A percentile compares a stretch with the other conserved stretches of the same genome.
Conservation (phyloP, 2,329 filamentous ascomycete species). For the Fusarium musae region DNA sequence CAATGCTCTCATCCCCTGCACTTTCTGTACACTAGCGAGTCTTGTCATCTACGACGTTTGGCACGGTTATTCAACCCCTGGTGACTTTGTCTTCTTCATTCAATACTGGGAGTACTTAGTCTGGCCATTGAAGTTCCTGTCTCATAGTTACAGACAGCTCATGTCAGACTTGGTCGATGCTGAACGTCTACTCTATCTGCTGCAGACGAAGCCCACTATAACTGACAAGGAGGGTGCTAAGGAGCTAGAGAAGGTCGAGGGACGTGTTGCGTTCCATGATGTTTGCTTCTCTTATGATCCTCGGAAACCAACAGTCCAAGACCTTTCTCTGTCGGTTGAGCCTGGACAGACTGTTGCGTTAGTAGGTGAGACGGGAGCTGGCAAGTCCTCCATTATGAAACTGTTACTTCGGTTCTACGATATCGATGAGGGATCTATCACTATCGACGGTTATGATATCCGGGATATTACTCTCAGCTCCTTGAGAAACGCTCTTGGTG, state of each 20-base stretch:
- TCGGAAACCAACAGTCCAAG: conserved; percentile 61
- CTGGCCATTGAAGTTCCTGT: conserved; percentile 52
- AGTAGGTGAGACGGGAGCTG: conserved; percentile 70
- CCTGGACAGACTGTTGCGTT: conserved; percentile 68
- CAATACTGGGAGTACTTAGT: conserved; percentile 68
- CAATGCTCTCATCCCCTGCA: conserved; percentile 59
- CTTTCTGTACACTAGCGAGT: conserved; percentile 45
- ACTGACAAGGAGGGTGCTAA: conserved; percentile 58
- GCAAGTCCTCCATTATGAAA: conserved; percentile 71
- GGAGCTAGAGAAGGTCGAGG: conserved; percentile 56
- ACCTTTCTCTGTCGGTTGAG: conserved; percentile 59
- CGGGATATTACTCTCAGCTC: conserved; percentile 67
- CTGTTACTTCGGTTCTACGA: conserved; percentile 71
- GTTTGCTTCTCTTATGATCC: conserved; percentile 67
- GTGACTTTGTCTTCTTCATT: conserved; percentile 69
- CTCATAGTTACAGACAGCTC: conserved; percentile 42
- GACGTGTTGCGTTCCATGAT: conserved; percentile 63
- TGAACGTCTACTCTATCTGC: conserved; percentile 67
- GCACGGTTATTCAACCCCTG: conserved; percentile 26
- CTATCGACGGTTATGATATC: conserved; percentile 69
- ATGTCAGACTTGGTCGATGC: conserved; percentile 68
- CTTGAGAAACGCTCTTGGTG: conserved; percentile 67
- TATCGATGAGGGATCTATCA: conserved; percentile 62
- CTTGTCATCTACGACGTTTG: conserved; percentile 40
- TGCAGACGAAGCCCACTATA: conserved; percentile 68